Evolutionary conservation across 2,329 filamentous ascomycete genomes (phyloP).

Genomic region (Thielaviopsis populi): DNA sequence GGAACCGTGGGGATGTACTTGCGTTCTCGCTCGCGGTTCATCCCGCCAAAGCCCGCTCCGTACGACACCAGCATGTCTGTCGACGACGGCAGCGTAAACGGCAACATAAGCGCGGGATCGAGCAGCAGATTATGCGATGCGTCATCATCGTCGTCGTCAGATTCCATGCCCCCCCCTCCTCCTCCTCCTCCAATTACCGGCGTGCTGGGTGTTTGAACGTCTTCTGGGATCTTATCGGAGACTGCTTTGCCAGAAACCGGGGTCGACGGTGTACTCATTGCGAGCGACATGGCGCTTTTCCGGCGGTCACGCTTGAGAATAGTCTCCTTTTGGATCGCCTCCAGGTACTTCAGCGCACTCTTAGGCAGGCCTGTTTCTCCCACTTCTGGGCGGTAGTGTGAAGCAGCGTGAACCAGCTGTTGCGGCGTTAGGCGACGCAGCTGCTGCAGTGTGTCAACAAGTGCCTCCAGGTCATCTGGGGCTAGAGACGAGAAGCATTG

Average conservation of each 20-base stretch:
- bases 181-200: constrained; percentile 8
- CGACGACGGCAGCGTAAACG: constrained; percentile 86
- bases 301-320: constrained; percentile 42
- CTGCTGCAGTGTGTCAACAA: constrained; percentile 80
- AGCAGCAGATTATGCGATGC: constrained; percentile 62
- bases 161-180: constrained; percentile 18
- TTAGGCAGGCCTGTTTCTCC: constrained; percentile 87
- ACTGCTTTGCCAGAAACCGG: constrained; percentile 27
- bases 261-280: constrained; percentile 30
- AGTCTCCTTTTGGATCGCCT: constrained; percentile 62
- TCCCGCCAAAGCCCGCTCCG: constrained; percentile 82
- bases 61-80: constrained; percentile 96
- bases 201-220: constrained; percentile 14
- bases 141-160: constrained; percentile 37
- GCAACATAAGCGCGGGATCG: constrained; percentile 81
- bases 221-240: constrained; percentile 26
- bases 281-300: constrained; percentile 33
- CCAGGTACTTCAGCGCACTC: constrained; percentile 72
- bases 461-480: constrained; percentile 68
- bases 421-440: constrained; percentile 70
- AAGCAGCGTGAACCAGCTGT: constrained; percentile 80
- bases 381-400: constrained; percentile 87
- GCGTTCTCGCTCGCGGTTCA: constrained; percentile 78
- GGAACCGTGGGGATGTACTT: constrained; percentile 96
- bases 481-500: constrained; percentile 93